Evolutionary conservation across 163 green algal species (phyloP).

Genomic region (Chloromonas sp.): DNA sequence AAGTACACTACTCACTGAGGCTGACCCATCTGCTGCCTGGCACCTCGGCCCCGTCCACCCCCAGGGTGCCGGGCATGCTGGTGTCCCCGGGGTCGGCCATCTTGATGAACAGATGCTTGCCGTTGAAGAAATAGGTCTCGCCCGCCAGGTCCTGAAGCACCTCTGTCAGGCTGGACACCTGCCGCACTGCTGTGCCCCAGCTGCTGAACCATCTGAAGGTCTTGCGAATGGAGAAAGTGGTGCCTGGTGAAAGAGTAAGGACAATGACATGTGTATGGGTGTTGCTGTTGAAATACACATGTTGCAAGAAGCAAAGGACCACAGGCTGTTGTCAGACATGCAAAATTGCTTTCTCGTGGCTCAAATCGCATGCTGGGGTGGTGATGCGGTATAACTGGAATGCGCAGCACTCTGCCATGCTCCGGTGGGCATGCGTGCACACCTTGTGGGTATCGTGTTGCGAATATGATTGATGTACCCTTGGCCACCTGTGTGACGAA

Average conservation of each 20-base stretch:
- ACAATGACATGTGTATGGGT: too few species aligned
- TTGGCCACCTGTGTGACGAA: slow-evolving; percentile 34
- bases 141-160: slow-evolving; percentile 15
- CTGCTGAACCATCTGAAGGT: slow-evolving; percentile 25
- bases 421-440: not conserved
- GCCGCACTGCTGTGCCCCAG: slow-evolving; percentile 8
- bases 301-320: not conserved
- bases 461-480: slow-evolving; percentile 32
- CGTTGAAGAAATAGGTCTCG: slow-evolving; percentile 36
- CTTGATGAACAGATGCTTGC: slow-evolving; percentile 38
- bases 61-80: not conserved
- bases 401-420: too few species aligned
- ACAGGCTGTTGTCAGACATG: not conserved
- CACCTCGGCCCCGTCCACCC: not conserved
- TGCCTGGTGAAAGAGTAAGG: slow-evolving; percentile 6
- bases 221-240: slow-evolving; percentile 22
- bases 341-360: not conserved
- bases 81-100: slow-evolving; percentile 26
- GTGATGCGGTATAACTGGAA: too few species aligned
- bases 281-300: too few species aligned
- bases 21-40: not conserved
- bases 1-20: not conserved
- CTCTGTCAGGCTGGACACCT: slow-evolving; percentile 23
- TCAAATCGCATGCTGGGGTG: not conserved
- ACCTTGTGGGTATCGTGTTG: slow-evolving; percentile 33